Evolutionary conservation across 345 rosid genomes (phyloP), one percentile per base, ranked within the genome.

Genomic region (Mercurialis annua): DNA sequence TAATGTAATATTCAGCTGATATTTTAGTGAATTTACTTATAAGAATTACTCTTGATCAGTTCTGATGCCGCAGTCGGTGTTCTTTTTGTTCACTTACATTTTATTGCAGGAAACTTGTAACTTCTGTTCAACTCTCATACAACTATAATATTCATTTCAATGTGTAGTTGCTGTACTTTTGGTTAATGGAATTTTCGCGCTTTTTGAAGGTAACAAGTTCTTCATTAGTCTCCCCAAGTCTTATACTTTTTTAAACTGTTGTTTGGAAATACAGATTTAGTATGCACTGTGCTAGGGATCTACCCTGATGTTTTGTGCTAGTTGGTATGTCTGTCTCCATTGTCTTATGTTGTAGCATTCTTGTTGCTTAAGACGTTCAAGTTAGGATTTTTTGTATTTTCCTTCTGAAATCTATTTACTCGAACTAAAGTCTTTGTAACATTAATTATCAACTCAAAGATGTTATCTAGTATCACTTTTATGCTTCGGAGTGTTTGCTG

Each of bases 91-190:
- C 47, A 21, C 8, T 72, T 33, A 16, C 33, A 14, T 48, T 68
- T 53, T 53, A 50, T 64, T 70, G 58, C 71, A 54, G 6, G 17
- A 56, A 27, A 8, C 42, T 38, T 31, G 21, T 42, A 62, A 44
- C 29, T 44, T 27, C 21, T 23, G 65, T 61, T 61, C 15, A 29
- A 46, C 62, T 74, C 62, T 68, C 59, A 43, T 47, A 50, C 44
- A 59, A 66, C 70, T 51, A 38, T n/a, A 38, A 47, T 68, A 43
- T 73, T 59, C 54, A 43, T 42, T 29, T 30, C 43, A 57, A 8
- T 36, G 9, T 52, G 59, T 48, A 74, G 69, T 61, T n/a, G 62
- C 57, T 70, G 61, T 68, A 55, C 12, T 52, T 44, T 26, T 50
- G 5, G 20, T 46, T 31, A 66, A 23, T 54, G 68, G 64, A 26